These are phyloP conservation scores for Stentor roeselii DNA, from an alignment of 73 alveolate species.

Conservation along the genomic window DNA sequence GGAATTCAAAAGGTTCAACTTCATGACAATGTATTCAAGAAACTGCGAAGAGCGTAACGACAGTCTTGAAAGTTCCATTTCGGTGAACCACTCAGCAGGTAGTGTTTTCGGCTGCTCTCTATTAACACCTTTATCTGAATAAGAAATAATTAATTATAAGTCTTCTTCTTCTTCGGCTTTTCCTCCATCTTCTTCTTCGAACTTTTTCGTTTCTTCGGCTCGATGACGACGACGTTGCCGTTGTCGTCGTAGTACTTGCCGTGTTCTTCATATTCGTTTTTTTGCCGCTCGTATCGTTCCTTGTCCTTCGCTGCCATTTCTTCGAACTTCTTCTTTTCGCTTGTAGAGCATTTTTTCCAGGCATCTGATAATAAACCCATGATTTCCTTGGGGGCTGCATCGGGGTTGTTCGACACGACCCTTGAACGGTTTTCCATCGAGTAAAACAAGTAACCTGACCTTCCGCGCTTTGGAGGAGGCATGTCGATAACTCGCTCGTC, in stretches of 20 bases:
- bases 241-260: constrained; percentile 4
- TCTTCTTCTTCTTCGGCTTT: background rate
- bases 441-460: background rate
- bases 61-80: no score
- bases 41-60: no score
- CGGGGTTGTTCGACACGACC: background rate
- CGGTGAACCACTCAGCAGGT: no score
- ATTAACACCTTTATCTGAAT: no score
- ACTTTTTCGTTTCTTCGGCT: background rate
- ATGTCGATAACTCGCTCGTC: background rate
- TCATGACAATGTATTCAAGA: no score
- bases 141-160: no score
- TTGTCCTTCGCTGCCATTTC: background rate
- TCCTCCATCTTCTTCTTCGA: background rate
- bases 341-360: constrained; percentile 12
- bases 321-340: background rate
- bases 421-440: background rate
- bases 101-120: no score
- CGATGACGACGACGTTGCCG: background rate
- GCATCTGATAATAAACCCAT: background rate
- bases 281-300: constrained; percentile 19
- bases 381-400: background rate
- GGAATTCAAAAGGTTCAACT: no score
- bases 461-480: background rate
- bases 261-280: background rate